A percentile compares a stretch with the other conserved stretches of the same genome.
These are phyloP conservation scores for Nannizzia gypsea DNA, from an alignment of 2,329 filamentous ascomycete species.

Conservation along the genomic window DNA sequence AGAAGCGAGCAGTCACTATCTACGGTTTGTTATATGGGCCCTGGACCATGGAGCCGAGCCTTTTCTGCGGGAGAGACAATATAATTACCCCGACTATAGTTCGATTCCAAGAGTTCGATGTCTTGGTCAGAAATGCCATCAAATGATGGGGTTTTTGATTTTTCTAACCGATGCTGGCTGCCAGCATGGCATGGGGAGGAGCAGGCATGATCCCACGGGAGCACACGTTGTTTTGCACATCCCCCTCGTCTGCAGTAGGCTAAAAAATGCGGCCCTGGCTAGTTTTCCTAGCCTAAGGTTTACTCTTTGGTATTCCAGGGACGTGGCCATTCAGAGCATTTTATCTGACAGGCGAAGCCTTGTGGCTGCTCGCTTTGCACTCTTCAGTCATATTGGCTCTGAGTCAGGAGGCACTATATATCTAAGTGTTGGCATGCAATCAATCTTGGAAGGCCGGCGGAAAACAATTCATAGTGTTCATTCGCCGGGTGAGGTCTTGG, in stretches of 20 bases:
- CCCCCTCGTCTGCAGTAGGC: not conserved
- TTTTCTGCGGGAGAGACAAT: not conserved
- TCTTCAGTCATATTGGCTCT: no score
- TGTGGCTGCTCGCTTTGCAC: no score
- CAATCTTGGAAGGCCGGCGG: no score
- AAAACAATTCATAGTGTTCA: no score
- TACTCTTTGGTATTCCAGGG: no score
- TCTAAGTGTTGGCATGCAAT: no score
- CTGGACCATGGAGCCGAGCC: not conserved
- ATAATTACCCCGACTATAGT: not conserved
- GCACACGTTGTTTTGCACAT: not conserved
- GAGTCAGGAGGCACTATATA: no score
- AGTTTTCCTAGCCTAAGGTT: not conserved
- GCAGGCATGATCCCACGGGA: not conserved
- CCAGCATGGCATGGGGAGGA: not conserved
- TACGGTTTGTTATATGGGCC: not conserved
- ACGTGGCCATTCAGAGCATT: no score
- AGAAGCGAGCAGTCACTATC: not conserved
- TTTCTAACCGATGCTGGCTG: not conserved
- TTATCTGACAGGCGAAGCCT: no score
- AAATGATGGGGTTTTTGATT: not conserved
- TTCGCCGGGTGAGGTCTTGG: not conserved
- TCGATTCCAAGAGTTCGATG: not conserved
- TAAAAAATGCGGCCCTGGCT: not conserved
- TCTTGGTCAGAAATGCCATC: not conserved